Evolutionary conservation across 768 basidiomycete species (phyloP).

Genomic region (Trametes elegans): DNA sequence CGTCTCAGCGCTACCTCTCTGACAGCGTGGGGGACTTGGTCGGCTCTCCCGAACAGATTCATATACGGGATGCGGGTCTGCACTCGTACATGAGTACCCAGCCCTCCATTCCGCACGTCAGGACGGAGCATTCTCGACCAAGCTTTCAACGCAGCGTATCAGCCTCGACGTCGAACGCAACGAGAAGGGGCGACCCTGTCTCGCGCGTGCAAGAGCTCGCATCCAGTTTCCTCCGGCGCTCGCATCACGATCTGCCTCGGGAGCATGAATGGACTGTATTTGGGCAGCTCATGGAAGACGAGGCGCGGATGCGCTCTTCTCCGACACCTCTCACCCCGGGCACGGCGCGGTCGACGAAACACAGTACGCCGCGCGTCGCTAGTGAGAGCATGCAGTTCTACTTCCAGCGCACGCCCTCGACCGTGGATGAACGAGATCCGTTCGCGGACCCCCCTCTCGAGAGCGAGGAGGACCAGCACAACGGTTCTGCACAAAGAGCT

Average conservation of each 20-base stretch:
- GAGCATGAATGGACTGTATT: conserved; percentile 60
- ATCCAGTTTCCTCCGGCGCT: conserved; percentile 3
- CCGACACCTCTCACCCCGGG: not conserved
- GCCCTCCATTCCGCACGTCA: not conserved
- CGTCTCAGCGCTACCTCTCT: not conserved
- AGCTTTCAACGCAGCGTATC: conserved; percentile 18
- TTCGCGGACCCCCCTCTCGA: not conserved
- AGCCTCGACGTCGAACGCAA: not conserved
- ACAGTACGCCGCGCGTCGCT: not conserved
- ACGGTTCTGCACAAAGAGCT: not conserved
- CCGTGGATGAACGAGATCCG: not conserved
- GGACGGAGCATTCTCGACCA: conserved; percentile 4
- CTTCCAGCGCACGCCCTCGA: conserved; percentile 1
- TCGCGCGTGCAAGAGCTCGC: conserved; percentile 16
- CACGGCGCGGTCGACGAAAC: conserved; percentile 5
- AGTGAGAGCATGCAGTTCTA: not conserved
- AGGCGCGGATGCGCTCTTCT: conserved; percentile 18
- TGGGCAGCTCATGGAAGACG: conserved; percentile 64
- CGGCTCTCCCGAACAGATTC: conserved; percentile 18
- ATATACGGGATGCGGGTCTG: not conserved
- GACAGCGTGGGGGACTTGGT: conserved; percentile 3
- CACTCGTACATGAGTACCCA: conserved; percentile 6
- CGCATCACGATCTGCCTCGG: conserved; percentile 1
- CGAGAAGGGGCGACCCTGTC: conserved; percentile 3
- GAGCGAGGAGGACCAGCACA: not conserved